Evolutionary conservation across 164 flowering plant species (phyloP).

Genomic region (Dillenia suffruticosa): DNA sequence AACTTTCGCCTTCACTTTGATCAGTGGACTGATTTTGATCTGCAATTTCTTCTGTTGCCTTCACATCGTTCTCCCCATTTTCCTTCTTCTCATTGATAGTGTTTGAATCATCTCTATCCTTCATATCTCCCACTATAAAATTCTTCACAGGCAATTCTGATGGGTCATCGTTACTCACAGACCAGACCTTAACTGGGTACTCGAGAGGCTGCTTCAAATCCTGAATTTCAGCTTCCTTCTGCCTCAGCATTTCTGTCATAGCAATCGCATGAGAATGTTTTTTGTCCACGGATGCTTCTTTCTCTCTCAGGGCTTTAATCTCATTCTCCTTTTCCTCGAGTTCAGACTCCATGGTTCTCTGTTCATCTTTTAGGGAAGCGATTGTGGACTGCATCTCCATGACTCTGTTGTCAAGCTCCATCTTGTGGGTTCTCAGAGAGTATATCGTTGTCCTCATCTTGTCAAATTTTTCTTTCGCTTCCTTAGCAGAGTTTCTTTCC

Average conservation of each 20-base stretch:
- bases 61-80: slow-evolving; percentile 1
- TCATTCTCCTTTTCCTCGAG: slow-evolving; percentile 51
- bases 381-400: slow-evolving; percentile 48
- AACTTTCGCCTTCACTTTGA: slow-evolving; percentile 1
- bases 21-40: not conserved
- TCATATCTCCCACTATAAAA: not conserved
- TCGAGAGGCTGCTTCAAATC: slow-evolving; percentile 37
- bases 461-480: slow-evolving; percentile 37
- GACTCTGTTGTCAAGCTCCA: slow-evolving; percentile 40
- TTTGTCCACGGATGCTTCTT: slow-evolving; percentile 6
- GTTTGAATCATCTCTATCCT: slow-evolving; percentile 1
- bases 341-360: slow-evolving; percentile 29
- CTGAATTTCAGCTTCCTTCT: slow-evolving; percentile 51
- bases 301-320: slow-evolving; percentile 34
- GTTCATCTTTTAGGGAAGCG: slow-evolving; percentile 59
- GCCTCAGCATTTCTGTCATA: slow-evolving; percentile 35
- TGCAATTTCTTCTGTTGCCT: not conserved
- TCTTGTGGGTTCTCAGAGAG: slow-evolving; percentile 42
- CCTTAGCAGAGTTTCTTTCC: slow-evolving; percentile 43
- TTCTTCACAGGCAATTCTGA: slow-evolving; percentile 24
- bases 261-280: slow-evolving; percentile 22
- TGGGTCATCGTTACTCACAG: slow-evolving; percentile 33
- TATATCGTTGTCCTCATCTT: slow-evolving; percentile 43
- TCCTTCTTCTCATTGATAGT: not conserved
- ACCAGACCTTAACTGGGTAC: slow-evolving; percentile 20